Evolutionary conservation across 306 rosid genomes (phyloP).

Genomic region (Crataegus laevigata): DNA sequence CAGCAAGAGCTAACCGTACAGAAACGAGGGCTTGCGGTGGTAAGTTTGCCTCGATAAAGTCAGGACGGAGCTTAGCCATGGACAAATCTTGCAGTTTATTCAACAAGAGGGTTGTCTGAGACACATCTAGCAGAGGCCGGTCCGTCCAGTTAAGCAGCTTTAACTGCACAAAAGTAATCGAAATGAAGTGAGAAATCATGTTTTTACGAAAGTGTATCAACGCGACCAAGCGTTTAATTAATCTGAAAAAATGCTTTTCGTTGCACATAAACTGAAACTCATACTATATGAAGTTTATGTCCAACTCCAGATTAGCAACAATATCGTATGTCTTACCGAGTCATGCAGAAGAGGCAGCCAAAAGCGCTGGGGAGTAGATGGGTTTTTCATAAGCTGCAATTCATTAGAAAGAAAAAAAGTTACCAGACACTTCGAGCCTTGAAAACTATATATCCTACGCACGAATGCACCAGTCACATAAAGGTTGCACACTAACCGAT

Average conservation of each 20-base stretch:
- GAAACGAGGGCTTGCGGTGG: conserved; percentile 53
- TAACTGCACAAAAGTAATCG: conserved; percentile 45
- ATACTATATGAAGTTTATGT: not conserved
- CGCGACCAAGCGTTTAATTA: not conserved
- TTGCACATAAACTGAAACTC: not conserved
- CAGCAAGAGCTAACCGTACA: conserved; percentile 77
- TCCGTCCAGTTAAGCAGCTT: conserved; percentile 74
- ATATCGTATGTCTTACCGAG: conserved; percentile 47
- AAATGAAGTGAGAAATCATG: not conserved
- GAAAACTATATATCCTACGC: not conserved
- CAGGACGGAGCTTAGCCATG: conserved; percentile 61
- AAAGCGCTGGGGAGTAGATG: conserved; percentile 86
- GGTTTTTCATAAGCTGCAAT: conserved; percentile 80
- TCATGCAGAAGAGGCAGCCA: conserved; percentile 87
- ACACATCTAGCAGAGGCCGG: conserved; percentile 59
- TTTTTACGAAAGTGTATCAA: too few relatives aligned
- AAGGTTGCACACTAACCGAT: conserved; percentile 34
- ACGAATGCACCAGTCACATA: not conserved
- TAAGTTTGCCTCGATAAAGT: conserved; percentile 45
- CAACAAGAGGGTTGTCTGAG: conserved; percentile 71
- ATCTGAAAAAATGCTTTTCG: not conserved
- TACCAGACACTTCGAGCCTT: not conserved
- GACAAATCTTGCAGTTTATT: conserved; percentile 82
- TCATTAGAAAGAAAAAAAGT: not conserved
- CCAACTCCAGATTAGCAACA: not conserved